phyloP scores from a whole-genome alignment of 305 asterid species.

The Solanum hybrid region DNA sequence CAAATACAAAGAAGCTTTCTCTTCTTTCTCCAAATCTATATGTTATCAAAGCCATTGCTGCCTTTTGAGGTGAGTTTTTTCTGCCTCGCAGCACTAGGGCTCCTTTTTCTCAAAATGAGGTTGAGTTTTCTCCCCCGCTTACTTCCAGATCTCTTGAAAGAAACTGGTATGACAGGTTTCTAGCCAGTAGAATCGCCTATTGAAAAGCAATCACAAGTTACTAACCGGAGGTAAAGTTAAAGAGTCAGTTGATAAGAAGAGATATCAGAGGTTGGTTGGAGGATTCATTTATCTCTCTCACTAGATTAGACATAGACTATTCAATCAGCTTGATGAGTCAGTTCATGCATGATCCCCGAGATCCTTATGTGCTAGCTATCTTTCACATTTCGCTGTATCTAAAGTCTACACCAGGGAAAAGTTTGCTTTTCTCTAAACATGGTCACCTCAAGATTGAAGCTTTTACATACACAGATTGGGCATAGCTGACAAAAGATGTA shows the following conservation, averaged over 20 bases:
- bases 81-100: neutral
- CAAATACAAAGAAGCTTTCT: neutral
- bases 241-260: neutral
- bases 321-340: neutral
- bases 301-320: neutral
- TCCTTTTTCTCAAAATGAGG: neutral
- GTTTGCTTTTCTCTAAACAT: neutral
- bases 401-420: neutral
- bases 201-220: neutral
- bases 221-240: neutral
- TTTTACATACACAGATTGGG: neutral
- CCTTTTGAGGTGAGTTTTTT: neutral
- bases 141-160: neutral
- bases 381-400: neutral
- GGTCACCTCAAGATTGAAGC: neutral
- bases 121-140: neutral
- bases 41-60: neutral
- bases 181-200: neutral
- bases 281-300: neutral
- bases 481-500: neutral
- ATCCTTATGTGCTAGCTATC: neutral
- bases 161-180: neutral
- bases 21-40: neutral
- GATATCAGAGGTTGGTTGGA: neutral
- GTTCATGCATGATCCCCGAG: neutral